Evolutionary conservation across 805 yeast genomes (phyloP).

Genomic region (Crinitomyces ghanaensis): DNA sequence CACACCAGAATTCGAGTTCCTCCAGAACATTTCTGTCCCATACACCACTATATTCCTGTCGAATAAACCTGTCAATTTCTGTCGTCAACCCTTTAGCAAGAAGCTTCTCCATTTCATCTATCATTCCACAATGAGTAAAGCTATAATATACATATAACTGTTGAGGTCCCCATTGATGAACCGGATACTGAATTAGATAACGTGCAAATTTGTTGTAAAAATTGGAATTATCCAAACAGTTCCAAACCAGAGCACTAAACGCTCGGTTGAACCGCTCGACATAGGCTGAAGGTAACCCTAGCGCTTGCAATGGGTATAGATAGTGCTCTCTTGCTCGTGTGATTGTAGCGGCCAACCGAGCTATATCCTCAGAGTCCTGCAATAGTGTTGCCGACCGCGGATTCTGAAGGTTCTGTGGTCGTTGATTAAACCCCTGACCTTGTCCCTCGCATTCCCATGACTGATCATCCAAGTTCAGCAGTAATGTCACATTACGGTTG

Average conservation of each 20-base stretch:
- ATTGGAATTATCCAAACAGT: slow-evolving; percentile 6
- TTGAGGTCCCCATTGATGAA: slow-evolving; percentile 2
- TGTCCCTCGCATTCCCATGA: too few species aligned
- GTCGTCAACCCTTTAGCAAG: slow-evolving; percentile 14
- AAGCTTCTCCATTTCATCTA: slow-evolving; percentile 12
- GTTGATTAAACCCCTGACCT: background rate
- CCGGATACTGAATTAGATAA: slow-evolving; percentile 7
- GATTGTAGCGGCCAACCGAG: slow-evolving; percentile 4
- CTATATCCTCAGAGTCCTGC: slow-evolving; percentile 7
- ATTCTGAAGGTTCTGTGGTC: background rate
- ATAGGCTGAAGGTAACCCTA: slow-evolving; percentile 1
- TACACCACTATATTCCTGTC: slow-evolving; percentile 4
- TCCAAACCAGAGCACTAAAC: slow-evolving; percentile 17
- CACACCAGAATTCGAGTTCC: slow-evolving; percentile 10
- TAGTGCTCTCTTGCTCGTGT: slow-evolving; percentile 10
- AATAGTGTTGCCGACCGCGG: background rate
- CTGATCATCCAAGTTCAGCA: too few species aligned
- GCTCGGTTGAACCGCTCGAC: slow-evolving; percentile 7
- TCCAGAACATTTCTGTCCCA: slow-evolving; percentile 11
- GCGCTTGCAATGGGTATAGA: slow-evolving; percentile 8
- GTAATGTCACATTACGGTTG: too few species aligned
- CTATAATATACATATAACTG: slow-evolving; percentile 2
- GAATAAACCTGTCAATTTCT: slow-evolving; percentile 11
- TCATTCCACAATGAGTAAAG: slow-evolving; percentile 15
- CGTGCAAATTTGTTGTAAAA: slow-evolving; percentile 7